Evolutionary conservation across 768 basidiomycete species (phyloP).

Genomic region (Pleurotus salmoneostramineus): DNA sequence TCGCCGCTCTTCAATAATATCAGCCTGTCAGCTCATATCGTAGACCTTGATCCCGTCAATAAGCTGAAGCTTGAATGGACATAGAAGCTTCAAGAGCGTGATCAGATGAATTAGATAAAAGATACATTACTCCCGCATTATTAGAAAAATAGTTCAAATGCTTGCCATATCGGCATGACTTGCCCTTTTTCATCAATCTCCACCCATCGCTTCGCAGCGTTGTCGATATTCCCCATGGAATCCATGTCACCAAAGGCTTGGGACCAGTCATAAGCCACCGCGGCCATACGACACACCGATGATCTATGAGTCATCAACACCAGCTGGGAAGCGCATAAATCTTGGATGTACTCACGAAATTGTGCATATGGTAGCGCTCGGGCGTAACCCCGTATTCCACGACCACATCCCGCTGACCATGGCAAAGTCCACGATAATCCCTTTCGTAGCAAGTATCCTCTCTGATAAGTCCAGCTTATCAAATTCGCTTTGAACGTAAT

Average conservation of each 20-base stretch:
- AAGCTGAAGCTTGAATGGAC: too few species aligned
- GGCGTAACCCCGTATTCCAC: constrained; percentile 34
- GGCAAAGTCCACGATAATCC: constrained; percentile 69
- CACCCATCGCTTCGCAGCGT: constrained; percentile 48
- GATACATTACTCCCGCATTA: not conserved
- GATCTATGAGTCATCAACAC: constrained; percentile 35
- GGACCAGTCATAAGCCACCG: constrained; percentile 62
- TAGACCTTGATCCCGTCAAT: too few species aligned
- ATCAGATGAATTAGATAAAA: not conserved
- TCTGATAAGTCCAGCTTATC: constrained; percentile 30
- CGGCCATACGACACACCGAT: constrained; percentile 54
- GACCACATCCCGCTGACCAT: constrained; percentile 62
- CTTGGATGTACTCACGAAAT: constrained; percentile 37
- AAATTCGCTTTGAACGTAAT: constrained; percentile 56
- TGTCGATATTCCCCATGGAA: constrained; percentile 41
- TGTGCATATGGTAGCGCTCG: constrained; percentile 54
- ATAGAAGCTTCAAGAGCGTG: not conserved
- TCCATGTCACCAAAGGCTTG: constrained; percentile 54
- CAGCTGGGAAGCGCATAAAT: too few species aligned
- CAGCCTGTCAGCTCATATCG: too few species aligned
- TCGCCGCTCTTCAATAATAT: too few species aligned
- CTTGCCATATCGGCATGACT: constrained; percentile 54
- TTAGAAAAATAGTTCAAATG: constrained; percentile 49
- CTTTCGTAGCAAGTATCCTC: constrained; percentile 49
- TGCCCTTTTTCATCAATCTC: constrained; percentile 60